phyloP scores from a whole-genome alignment of 495 filamentous ascomycete species.

The Astrocystis sublimbata region DNA sequence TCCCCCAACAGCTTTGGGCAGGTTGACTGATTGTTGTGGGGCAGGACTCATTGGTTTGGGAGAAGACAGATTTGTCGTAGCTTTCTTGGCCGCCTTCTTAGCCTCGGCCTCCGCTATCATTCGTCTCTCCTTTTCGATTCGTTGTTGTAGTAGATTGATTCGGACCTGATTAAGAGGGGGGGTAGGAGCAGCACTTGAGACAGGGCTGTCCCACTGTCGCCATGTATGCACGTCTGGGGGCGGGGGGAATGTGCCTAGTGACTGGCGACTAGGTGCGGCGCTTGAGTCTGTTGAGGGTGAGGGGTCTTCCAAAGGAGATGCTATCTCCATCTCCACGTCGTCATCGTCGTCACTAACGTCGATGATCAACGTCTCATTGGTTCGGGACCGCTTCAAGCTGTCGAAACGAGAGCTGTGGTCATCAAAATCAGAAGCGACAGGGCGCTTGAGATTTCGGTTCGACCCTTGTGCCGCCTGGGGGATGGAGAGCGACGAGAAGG shows the following conservation, averaged over 20 bases:
- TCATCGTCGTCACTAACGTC: constrained; percentile 67
- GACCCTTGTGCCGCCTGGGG: constrained; percentile 20
- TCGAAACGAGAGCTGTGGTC: constrained; percentile 48
- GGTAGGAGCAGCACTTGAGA: constrained; percentile 37
- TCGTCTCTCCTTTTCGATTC: constrained; percentile 72
- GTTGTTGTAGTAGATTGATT: constrained; percentile 63
- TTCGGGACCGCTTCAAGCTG: constrained; percentile 59
- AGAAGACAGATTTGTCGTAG: constrained; percentile 30
- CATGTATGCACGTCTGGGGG: constrained; percentile 40
- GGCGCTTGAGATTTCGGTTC: constrained; percentile 64
- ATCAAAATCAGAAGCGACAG: constrained; percentile 82
- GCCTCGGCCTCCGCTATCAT: constrained; percentile 78
- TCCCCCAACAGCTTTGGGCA: constrained; percentile 19
- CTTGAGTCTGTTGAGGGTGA: constrained; percentile 25
- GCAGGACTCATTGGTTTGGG: constrained; percentile 23
- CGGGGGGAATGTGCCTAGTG: constrained; percentile 48
- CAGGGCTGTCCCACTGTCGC: constrained; percentile 42
- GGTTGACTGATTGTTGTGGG: constrained; percentile 22
- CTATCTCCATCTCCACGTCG: constrained; percentile 53
- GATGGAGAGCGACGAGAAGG: constrained; percentile 9
- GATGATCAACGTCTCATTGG: constrained; percentile 63
- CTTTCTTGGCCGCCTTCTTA: constrained; percentile 47
- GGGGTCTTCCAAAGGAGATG: constrained; percentile 42
- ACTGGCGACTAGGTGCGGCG: constrained; percentile 22
- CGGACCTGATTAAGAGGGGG: constrained; percentile 41